These are phyloP conservation scores for Cnidoscolus chayamansa DNA, from an alignment of 441 rosid genomes.

Conservation along the genomic window DNA sequence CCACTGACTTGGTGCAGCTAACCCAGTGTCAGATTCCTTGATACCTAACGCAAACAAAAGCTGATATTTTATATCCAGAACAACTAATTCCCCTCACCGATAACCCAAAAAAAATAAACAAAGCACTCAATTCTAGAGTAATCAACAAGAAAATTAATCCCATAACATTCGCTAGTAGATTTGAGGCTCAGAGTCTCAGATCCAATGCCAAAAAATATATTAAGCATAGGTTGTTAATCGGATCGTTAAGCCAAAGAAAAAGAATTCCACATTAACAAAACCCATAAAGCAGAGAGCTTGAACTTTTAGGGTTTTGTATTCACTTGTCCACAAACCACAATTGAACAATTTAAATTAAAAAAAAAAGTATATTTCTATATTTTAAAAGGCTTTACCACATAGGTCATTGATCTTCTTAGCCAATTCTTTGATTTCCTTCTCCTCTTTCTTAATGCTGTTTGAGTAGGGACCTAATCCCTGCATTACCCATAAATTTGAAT, in stretches of 20 bases:
- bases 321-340: neutral
- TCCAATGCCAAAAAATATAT: neutral
- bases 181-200: neutral
- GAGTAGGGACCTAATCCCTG: conserved; percentile 97
- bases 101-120: neutral
- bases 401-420: conserved; percentile 88
- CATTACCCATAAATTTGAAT: conserved; percentile 7
- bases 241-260: neutral
- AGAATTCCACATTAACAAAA: neutral
- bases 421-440: conserved; percentile 87
- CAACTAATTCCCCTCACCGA: neutral
- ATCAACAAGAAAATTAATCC: conserved; percentile 3
- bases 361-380: no score
- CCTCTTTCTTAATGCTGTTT: conserved; percentile 72
- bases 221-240: neutral
- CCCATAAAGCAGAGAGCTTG: neutral
- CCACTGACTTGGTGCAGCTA: conserved; percentile 98
- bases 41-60: conserved; percentile 47
- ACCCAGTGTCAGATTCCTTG: conserved; percentile 95
- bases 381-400: conserved; percentile 49
- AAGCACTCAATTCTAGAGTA: neutral
- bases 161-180: neutral
- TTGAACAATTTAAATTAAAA: no score
- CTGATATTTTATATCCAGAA: neutral
- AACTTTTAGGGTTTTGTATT: conserved; percentile 4